A percentile compares a stretch with the other conserved stretches of the same genome.
Conservation (phyloP, 306 rosid genomes). For the Prinsepia uniflora region DNA sequence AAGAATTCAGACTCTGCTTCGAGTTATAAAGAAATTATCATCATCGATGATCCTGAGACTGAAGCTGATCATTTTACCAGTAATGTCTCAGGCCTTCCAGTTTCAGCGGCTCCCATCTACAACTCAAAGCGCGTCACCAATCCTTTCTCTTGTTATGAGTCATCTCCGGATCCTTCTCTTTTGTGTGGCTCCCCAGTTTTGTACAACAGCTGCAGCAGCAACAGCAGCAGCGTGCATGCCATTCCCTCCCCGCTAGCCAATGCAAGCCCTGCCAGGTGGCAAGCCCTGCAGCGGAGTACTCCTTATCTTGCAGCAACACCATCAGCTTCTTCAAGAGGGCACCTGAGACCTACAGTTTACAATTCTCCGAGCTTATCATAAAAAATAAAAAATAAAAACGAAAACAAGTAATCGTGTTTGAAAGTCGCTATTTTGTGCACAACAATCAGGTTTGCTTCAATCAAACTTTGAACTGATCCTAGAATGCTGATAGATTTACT, state of each 20-base stretch:
- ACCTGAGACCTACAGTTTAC: slow-evolving; percentile 25
- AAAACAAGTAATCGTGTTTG: neutral
- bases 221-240: slow-evolving; percentile 11
- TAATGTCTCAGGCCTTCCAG: slow-evolving; percentile 24
- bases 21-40: slow-evolving; percentile 31
- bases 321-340: slow-evolving; percentile 29
- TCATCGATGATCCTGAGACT: slow-evolving; percentile 37
- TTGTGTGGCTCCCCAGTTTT: slow-evolving; percentile 23
- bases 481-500: slow-evolving; percentile 3
- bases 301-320: slow-evolving; percentile 19
- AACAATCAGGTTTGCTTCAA: slow-evolving; percentile 5
- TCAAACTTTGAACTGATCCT: slow-evolving; percentile 14
- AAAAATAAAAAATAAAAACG: neutral
- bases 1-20: slow-evolving; percentile 26
- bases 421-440: slow-evolving; percentile 2
- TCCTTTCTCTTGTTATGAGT: slow-evolving; percentile 28
- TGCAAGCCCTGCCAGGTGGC: slow-evolving; percentile 38
- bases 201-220: slow-evolving; percentile 6
- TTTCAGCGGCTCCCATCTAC: slow-evolving; percentile 22
- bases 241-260: slow-evolving; percentile 25
- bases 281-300: slow-evolving; percentile 18
- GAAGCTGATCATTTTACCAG: slow-evolving; percentile 24
- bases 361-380: slow-evolving; percentile 29
- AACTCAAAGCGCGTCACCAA: slow-evolving; percentile 17
- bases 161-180: slow-evolving; percentile 18